Evolutionary conservation across 139 green algal species (phyloP).

Genomic region (Limnomonas spitsbergensis): DNA sequence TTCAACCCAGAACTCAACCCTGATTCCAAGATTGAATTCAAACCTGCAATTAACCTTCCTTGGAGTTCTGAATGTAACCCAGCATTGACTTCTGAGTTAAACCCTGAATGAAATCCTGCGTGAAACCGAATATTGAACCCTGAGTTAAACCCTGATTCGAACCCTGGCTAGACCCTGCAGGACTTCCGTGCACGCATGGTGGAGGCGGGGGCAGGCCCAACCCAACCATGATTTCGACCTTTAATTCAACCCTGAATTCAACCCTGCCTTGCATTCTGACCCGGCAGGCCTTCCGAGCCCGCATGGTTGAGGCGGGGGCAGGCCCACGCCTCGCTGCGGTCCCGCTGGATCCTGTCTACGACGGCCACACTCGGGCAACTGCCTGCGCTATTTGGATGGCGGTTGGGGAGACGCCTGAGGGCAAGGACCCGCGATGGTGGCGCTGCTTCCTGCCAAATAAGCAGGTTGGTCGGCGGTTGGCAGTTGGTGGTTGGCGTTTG

Average conservation of each 20-base stretch:
- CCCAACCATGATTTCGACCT: no score
- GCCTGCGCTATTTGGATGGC: slow-evolving; percentile 40
- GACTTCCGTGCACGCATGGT: slow-evolving; percentile 28
- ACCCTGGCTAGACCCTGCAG: neutral
- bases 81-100: no score
- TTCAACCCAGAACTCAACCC: no score
- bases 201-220: slow-evolving; percentile 31
- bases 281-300: slow-evolving; percentile 8
- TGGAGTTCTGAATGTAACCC: no score
- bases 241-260: no score
- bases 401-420: slow-evolving; percentile 30
- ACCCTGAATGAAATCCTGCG: no score
- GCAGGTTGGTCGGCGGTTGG: neutral
- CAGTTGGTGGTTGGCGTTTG: no score
- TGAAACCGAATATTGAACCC: no score
- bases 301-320: slow-evolving; percentile 34
- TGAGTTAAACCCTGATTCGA: no score
- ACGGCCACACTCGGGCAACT: slow-evolving; percentile 27
- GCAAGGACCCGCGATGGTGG: slow-evolving; percentile 35
- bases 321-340: slow-evolving; percentile 26
- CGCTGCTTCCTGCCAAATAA: slow-evolving; percentile 13
- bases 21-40: no score
- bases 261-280: no score
- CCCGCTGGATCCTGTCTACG: slow-evolving; percentile 22
- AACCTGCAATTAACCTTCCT: no score